These are phyloP conservation scores for Aspergillus homomorphus DNA, from an alignment of 495 filamentous ascomycete genomes.

Conservation along the genomic window DNA sequence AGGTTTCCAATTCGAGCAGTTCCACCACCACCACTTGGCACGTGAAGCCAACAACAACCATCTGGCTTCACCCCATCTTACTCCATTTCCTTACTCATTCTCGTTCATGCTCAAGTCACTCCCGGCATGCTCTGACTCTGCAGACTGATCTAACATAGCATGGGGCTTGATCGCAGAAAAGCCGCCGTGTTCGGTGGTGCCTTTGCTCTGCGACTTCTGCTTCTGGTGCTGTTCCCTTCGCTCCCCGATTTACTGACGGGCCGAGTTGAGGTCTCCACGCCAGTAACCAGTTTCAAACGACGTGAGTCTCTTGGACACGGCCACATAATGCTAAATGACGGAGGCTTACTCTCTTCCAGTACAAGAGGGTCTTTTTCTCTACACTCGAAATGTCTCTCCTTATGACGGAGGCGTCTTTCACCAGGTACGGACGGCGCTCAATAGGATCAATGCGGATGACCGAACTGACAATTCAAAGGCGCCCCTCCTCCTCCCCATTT, in stretches of 20 bases:
- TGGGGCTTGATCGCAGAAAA: constrained; percentile 73
- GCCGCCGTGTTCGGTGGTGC: constrained; percentile 71
- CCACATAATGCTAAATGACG: background rate
- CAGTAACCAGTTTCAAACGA: constrained; percentile 97
- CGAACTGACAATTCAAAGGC: constrained; percentile 48
- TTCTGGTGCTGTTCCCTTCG: constrained; percentile 77
- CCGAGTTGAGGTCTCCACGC: constrained; percentile 94
- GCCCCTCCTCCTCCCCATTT: constrained; percentile 84
- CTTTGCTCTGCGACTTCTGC: constrained; percentile 72
- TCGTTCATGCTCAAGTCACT: background rate
- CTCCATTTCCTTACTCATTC: background rate
- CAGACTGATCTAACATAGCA: constrained; percentile 19
- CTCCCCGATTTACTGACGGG: constrained; percentile 83
- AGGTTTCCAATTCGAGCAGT: constrained; percentile 7
- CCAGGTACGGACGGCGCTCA: constrained; percentile 53
- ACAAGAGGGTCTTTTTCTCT: constrained; percentile 93
- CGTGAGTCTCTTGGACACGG: constrained; percentile 49
- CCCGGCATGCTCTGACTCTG: constrained; percentile 14
- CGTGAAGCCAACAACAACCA: constrained; percentile 26
- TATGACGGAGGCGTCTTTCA: constrained; percentile 98
- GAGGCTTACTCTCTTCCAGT: constrained; percentile 47
- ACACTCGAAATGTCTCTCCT: constrained; percentile 92
- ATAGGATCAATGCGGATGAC: constrained; percentile 2
- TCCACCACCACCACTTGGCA: constrained; percentile 12
- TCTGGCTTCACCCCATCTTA: background rate